phyloP scores from a whole-genome alignment of 1,139 yeast genomes.

The Komagataea norvegica region DNA sequence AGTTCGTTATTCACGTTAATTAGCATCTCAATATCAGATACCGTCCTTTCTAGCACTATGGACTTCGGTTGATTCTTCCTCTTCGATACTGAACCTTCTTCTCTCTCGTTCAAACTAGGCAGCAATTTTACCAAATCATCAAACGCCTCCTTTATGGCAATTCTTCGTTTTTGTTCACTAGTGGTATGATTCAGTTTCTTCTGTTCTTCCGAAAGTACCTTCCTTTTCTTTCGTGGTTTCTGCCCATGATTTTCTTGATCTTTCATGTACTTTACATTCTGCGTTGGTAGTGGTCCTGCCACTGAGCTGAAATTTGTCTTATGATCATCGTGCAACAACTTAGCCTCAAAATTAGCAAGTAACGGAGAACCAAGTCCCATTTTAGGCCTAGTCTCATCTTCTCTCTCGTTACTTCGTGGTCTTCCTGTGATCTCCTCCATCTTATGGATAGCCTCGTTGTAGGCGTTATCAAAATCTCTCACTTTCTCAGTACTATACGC shows the following conservation, averaged over 20 bases:
- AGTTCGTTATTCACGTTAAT: slow-evolving; percentile 27
- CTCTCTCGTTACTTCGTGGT: no score
- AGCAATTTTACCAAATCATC: slow-evolving; percentile 37
- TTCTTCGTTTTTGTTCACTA: slow-evolving; percentile 73
- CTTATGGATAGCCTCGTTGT: slow-evolving; percentile 5
- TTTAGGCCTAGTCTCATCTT: no score
- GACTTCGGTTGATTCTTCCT: slow-evolving; percentile 26
- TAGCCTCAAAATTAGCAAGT: slow-evolving; percentile 28
- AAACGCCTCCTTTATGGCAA: slow-evolving; percentile 61
- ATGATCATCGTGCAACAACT: no score
- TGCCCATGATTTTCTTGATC: no score
- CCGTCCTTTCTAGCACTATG: slow-evolving; percentile 31
- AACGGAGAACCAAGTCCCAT: slow-evolving; percentile 9
- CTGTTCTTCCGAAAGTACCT: slow-evolving; percentile 57
- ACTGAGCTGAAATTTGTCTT: no score
- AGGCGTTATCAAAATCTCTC: slow-evolving; percentile 7
- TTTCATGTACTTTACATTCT: no score
- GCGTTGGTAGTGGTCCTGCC: no score
- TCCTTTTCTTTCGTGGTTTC: slow-evolving; percentile 40
- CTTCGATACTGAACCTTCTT: neutral
- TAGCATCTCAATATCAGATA: slow-evolving; percentile 30
- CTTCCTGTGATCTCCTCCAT: no score
- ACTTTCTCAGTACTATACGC: neutral
- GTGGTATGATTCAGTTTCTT: slow-evolving; percentile 68
- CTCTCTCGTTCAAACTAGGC: slow-evolving; percentile 21